phyloP scores from a whole-genome alignment of 2,329 filamentous ascomycete species.

The Mariannaea sp. region DNA sequence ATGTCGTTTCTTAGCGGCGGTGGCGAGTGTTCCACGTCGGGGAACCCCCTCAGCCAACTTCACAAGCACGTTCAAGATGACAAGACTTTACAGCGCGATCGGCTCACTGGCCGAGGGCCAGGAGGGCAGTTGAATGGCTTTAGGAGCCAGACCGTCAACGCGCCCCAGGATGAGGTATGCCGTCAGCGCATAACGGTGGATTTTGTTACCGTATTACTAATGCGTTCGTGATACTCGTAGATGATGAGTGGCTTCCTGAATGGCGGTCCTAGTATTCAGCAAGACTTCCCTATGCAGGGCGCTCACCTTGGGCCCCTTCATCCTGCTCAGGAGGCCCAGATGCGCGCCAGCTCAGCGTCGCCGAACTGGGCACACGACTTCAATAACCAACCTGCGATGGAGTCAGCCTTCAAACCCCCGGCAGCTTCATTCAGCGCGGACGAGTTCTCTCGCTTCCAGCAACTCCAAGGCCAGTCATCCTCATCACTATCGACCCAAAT shows the following conservation, averaged over 20 bases:
- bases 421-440: constrained; percentile 73
- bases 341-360: constrained; percentile 59
- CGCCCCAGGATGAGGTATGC: constrained; percentile 73
- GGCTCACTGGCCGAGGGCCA: constrained; percentile 76
- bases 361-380: constrained; percentile 61
- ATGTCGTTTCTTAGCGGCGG: constrained; percentile 98
- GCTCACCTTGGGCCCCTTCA: constrained; percentile 52
- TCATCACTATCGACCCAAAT: constrained; percentile 61
- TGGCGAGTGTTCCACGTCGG: constrained; percentile 94
- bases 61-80: constrained; percentile 97
- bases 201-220: constrained; percentile 40
- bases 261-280: constrained; percentile 66
- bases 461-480: constrained; percentile 64
- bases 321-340: constrained; percentile 54
- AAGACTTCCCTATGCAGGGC: constrained; percentile 58
- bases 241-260: constrained; percentile 95
- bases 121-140: constrained; percentile 76
- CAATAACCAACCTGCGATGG: constrained; percentile 68
- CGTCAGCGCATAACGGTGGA: constrained; percentile 3
- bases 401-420: constrained; percentile 68
- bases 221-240: constrained; percentile 49
- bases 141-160: constrained; percentile 70
- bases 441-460: constrained; percentile 87
- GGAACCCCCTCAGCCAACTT: constrained; percentile 95
- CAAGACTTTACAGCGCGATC: constrained; percentile 90